Evolutionary conservation across 2,329 filamentous ascomycete species (phyloP), one percentile per base, ranked within the genome.

Genomic region (Ceratocystis eucalypticola): DNA sequence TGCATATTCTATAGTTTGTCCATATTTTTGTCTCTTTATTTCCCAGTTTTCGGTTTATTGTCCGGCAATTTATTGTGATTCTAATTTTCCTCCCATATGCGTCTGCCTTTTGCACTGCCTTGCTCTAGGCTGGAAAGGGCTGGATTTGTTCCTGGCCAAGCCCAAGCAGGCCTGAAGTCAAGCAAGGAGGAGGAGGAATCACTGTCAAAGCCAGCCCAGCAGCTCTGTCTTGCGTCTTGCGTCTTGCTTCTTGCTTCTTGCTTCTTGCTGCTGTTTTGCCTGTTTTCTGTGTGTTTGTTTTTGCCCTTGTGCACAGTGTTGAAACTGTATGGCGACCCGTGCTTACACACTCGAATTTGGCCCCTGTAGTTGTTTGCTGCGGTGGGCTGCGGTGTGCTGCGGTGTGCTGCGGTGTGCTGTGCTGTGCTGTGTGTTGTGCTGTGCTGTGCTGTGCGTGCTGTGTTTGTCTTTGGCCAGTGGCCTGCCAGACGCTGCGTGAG

Each of bases 91-190:
- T 53, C 37, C 3, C 37, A 41, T 41, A 15, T 41, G 37, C 12
- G 37, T 53, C 22, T 22, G n/a, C 3, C n/a, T 59, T 59, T 59
- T 59, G 55, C 55, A 59, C 55, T 33, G 55, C 55, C 55, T 59
- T 59, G 48, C 55, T 59, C 55, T 59, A 59, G 55, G 8, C 30
- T 33, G 6, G n/a, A 59, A 55, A 55, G n/a, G 55, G 37, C 37
- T 41, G 37, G 37, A 15, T 15, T 37, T 59, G 55, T 37, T 37
- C 25, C 33, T n/a, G 28, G 55, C 55, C 55, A 30, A 41, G 37
- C 37, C 37, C 3, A 41, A 41, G 37, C 37, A 41, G 12, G 10
- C 37, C 37, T 41, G 4, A 5, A 15, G 10, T 41, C 37, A 15
- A 1, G 53, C 53, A 33, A 30, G n/a, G 28, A 57, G 22, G 4